Evolutionary conservation across 169 alveolate genomes (phyloP), one percentile per base, ranked within the genome.

Genomic region (Babesia bovis): DNA sequence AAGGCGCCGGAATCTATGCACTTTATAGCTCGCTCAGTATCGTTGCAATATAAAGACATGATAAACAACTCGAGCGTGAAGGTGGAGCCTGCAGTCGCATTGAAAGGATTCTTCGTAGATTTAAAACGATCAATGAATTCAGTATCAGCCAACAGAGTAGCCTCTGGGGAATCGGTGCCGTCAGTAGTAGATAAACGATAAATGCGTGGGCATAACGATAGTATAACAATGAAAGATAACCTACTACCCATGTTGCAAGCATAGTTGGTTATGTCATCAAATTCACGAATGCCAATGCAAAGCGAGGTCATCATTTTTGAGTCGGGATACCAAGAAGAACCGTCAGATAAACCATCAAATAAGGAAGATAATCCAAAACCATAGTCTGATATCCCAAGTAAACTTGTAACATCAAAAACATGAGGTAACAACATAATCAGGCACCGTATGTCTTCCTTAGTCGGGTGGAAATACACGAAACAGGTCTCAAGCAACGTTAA

Each of bases 341-440:
- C 51, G 49, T 58, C 74, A 4, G 52, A 28, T 23, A 49, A 55
- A 10, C 70, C 79, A 21, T 67, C 67, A 33, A 77, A 77, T 1
- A 77, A 25, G 19, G 70, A 12, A 35, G 19, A 3, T 41, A 77
- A 33, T 15, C 35, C 23, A 26, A 25, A 28, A 13, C 56, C 36
- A 32, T 60, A 65, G 38, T 66, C 79, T 12, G 82, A 44, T 13
- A 55, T 9, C 28, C 70, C 72, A 25, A 33, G 47, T 61, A 77
- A 25, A 41, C 7, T 51, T 3, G 30, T 33, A 6, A 77, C 15
- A 26, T 66, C 56, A 25, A 65, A 67, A 17, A 67, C 66, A 47
- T 77, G 82, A 28, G 85, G 85, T 40, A 77, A 35, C 13, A 77
- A 33, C 61, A 47, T 33, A 7, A 66, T 41, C n/a, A 77, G 56